Percentiles rank a stretch among this genome's conserved stretches.
These are phyloP conservation scores for Phycomyces nitens DNA, from an alignment of 192 early-diverging fungal genomes.

Conservation along the genomic window DNA sequence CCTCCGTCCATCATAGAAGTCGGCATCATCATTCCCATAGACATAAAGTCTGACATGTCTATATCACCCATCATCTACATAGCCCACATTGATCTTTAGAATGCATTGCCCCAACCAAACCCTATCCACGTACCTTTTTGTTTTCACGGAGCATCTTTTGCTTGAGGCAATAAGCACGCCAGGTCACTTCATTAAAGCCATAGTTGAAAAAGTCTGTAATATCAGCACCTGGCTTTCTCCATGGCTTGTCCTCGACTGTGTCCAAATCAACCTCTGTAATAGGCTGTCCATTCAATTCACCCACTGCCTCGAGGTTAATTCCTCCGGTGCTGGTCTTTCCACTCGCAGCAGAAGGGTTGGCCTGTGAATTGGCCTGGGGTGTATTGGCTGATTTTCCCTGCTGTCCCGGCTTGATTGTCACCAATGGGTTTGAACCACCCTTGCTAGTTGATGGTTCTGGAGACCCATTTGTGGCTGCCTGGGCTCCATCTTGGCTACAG, in stretches of 20 bases:
- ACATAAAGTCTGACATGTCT: constrained; percentile 46
- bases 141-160: constrained; percentile 86
- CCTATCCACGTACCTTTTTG: constrained; percentile 17
- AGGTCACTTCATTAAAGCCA: constrained; percentile 95
- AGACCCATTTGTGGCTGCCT: neutral
- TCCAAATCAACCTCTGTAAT: constrained; percentile 92
- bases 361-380: constrained; percentile 35
- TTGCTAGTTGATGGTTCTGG: neutral
- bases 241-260: constrained; percentile 92
- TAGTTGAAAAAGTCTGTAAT: constrained; percentile 99
- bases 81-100: too few relatives aligned
- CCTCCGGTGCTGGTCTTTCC: constrained; percentile 26
- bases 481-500: constrained; percentile 1
- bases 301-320: constrained; percentile 69
- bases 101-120: neutral
- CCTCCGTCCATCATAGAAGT: constrained; percentile 37
- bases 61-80: constrained; percentile 39
- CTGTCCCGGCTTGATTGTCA: constrained; percentile 45
- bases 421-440: constrained; percentile 30
- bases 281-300: constrained; percentile 73
- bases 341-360: constrained; percentile 24
- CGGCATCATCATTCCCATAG: constrained; percentile 43
- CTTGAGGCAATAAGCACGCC: constrained; percentile 91
- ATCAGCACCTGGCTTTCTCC: constrained; percentile 91
- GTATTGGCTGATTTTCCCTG: constrained; percentile 33